Evolutionary conservation across 768 basidiomycete species (phyloP), one percentile per base, ranked within the genome.

Genomic region (Tylopilus cervinicoccineus): DNA sequence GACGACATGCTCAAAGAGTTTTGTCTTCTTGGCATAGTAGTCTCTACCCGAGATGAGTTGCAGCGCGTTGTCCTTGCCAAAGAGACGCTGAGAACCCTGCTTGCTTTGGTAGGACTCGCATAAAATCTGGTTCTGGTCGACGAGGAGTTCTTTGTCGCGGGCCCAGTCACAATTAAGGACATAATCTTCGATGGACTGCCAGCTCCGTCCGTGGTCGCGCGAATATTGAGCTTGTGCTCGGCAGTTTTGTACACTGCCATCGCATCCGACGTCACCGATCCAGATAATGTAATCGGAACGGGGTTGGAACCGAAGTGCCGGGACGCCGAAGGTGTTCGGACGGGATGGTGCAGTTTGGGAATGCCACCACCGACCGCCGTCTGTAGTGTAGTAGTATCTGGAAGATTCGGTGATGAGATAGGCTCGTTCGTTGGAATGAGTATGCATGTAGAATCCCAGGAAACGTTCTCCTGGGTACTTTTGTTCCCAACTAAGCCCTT

Each of bases 131-230:
- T 78, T 80, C 46, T 83, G 81, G 63, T 98, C 95, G 44, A 93
- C 77, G 51, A 79, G 76, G 41, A 98, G 74, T 48, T 84, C 75
- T 38, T 72, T 71, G 61, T 97, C 96, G 53, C 81, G 77, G 11
- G 90, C 92, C 88, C 95, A 99, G 11, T 86, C 86, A 61, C 96
- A 99, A 51, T 89, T 88, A 43, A 81, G 75, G 34, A 97, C 91
- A 58, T 98, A 98, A 33, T 76, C 76, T 51, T 96, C 96, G 29
- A 98, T 74, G 34, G 75, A 58, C 5, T 65, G 49, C 96, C 96
- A 98, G 0, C 61, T 64, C 17, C 84, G 74, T 0, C 95, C 95
- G 59, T 97, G 80, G 58, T 95, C 73, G 23, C 72, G 70, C 3
- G 88, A 78, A 63, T 88, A 94, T 50, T 77, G 77, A 0, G 93